These are phyloP conservation scores for Fusarium sublunatum DNA, from an alignment of 2,329 filamentous ascomycete species.

Conservation along the genomic window DNA sequence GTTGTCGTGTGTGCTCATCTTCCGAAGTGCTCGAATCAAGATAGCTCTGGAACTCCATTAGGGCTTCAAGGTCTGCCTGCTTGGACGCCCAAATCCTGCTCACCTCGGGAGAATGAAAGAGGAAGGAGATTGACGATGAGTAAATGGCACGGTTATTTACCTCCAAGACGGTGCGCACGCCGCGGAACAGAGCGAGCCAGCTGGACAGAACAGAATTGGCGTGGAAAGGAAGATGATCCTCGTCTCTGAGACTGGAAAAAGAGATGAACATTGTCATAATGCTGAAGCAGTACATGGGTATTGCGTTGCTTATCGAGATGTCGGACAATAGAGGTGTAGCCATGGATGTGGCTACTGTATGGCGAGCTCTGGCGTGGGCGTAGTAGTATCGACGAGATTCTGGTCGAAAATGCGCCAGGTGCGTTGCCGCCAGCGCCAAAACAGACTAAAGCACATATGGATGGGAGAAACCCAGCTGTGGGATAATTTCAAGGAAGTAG, in stretches of 20 bases:
- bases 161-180: not conserved
- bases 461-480: not conserved
- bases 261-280: constrained; percentile 5
- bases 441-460: not conserved
- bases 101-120: not conserved
- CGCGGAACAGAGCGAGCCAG: constrained; percentile 1
- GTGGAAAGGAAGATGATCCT: not conserved
- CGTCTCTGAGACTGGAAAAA: not conserved
- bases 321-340: not conserved
- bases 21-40: not conserved
- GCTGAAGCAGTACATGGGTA: constrained; percentile 1
- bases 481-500: not conserved
- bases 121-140: not conserved
- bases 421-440: not conserved
- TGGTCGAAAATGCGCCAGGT: constrained; percentile 2
- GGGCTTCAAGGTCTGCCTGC: not conserved
- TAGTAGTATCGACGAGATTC: constrained; percentile 4
- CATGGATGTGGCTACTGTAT: constrained; percentile 1
- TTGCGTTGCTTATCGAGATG: not conserved
- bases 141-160: not conserved
- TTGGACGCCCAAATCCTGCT: not conserved
- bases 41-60: not conserved
- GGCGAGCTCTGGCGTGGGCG: not conserved
- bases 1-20: not conserved
- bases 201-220: not conserved